phyloP scores from a whole-genome alignment of 2,329 filamentous ascomycete species.

The Blastomyces silverae region DNA sequence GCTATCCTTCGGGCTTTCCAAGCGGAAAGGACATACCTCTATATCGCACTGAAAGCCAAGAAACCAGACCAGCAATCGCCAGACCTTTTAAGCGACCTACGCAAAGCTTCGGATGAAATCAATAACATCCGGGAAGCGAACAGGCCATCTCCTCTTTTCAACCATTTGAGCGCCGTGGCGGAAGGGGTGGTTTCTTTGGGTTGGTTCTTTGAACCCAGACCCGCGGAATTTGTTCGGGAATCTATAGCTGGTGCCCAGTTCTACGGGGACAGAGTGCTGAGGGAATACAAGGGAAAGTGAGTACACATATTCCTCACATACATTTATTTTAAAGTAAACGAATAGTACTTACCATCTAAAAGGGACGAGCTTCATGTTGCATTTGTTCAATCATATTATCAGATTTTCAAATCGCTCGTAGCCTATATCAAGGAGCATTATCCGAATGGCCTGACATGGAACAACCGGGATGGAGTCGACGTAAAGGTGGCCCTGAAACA shows the following conservation, averaged over 20 bases:
- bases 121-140: slow-evolving; percentile 76
- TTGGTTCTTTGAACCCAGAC: slow-evolving; percentile 83
- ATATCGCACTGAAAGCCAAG: slow-evolving; percentile 83
- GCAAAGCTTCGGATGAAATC: slow-evolving; percentile 71
- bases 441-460: slow-evolving; percentile 76
- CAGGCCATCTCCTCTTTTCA: slow-evolving; percentile 65
- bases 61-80: slow-evolving; percentile 72
- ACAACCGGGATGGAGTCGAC: slow-evolving; percentile 64
- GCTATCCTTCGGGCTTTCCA: slow-evolving; percentile 62
- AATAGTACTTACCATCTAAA: slow-evolving; percentile 24
- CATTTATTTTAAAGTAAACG: slow-evolving; percentile 10
- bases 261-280: slow-evolving; percentile 89
- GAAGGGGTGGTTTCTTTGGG: slow-evolving; percentile 85
- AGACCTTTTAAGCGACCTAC: slow-evolving; percentile 77
- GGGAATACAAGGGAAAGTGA: slow-evolving; percentile 77
- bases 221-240: slow-evolving; percentile 78
- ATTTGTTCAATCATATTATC: slow-evolving; percentile 90
- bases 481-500: slow-evolving; percentile 62
- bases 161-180: slow-evolving; percentile 77
- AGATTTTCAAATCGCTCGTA: slow-evolving; percentile 74
- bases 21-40: slow-evolving; percentile 78
- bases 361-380: slow-evolving; percentile 75
- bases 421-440: slow-evolving; percentile 83
- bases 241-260: slow-evolving; percentile 79
- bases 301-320: slow-evolving; percentile 22